Conservation (phyloP, 2,329 filamentous ascomycete genomes). For the Diaporthe amygdali region DNA sequence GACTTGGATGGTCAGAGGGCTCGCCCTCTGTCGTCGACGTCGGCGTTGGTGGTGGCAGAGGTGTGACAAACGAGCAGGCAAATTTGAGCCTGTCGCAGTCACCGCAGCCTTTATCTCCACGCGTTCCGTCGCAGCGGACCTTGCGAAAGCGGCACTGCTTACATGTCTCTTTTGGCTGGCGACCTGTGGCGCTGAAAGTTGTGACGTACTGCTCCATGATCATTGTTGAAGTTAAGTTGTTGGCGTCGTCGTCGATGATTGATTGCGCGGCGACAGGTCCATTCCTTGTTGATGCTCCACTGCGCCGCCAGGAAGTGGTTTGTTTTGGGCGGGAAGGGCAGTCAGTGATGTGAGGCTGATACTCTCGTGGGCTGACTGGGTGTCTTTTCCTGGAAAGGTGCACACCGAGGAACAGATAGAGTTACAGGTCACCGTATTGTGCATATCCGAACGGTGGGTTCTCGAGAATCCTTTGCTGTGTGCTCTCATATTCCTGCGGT, state of each 20-base stretch:
- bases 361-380: not conserved
- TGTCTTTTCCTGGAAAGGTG: slow-evolving; percentile 8
- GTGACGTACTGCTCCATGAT: slow-evolving; percentile 27
- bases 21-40: not conserved
- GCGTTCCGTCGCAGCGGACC: slow-evolving; percentile 20
- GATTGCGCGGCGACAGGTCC: not conserved
- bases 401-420: slow-evolving; percentile 15
- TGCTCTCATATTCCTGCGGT: slow-evolving; percentile 3
- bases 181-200: slow-evolving; percentile 25
- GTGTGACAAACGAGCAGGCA: slow-evolving; percentile 20
- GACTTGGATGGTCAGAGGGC: slow-evolving; percentile 9
- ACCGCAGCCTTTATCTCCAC: slow-evolving; percentile 20
- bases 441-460: slow-evolving; percentile 21
- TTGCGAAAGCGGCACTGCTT: slow-evolving; percentile 25
- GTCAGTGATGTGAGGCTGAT: slow-evolving; percentile 4
- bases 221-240: not conserved
- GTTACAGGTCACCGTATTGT: slow-evolving; percentile 22
- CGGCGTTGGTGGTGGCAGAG: slow-evolving; percentile 20
- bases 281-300: slow-evolving; percentile 3
- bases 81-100: slow-evolving; percentile 25
- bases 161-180: slow-evolving; percentile 24
- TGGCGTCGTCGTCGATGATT: not conserved
- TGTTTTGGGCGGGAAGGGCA: not conserved
- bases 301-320: not conserved
- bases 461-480: not conserved